Base-by-base conservation (phyloP, 495 filamentous ascomycete species). In the Hyphodiscus hymeniophilus region DNA sequence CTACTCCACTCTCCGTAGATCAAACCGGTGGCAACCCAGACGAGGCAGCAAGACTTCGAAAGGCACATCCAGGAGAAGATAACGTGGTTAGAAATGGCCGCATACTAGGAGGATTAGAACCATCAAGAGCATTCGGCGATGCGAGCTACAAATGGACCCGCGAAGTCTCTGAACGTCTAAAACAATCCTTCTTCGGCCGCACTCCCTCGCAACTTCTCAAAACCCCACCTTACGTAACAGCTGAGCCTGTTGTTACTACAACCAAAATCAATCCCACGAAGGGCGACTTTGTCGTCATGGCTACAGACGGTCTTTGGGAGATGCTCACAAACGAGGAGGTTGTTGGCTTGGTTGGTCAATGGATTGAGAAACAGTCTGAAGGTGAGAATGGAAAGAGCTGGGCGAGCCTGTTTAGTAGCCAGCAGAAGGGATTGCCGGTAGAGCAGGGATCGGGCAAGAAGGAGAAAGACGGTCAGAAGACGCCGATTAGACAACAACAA, bases 321-420 rank as follows among this genome's bases (percentile, higher is more conserved):
- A 97, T 97, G 91, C 71, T 99, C 42, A 95, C 87, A 42, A 99
- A 96, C 60, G 94, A 99, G 60, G 94, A 99, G 68, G 94, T 96
- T 1, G 82, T 99, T 39, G 94, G 94, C 0, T 74, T 99, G 6
- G 94, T 99, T 11, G 94, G 91, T 2, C 85, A 91, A 62, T 99
- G 94, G 94, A 74, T 99, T 31, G 91, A 99, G 59, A 74, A 80
- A 38, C 84, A 89, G 56, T 65, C 73, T 39, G 60, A 67, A 13
- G 43, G 63, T 54, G 60, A 43, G 32, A 64, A 54, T 42, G 56
- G 59, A 23, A 28, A 28, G 26, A 66, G 71, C 1, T 83, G 81
- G 80, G 55, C 74, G 24, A 72, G 71, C 42, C 66, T 75, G 43
- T 83, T 80, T 59, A 75, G 74, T 28, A 63, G 64, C 20, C 57